phyloP scores from a whole-genome alignment of 805 yeast species.

The Lipomyces oligophaga region DNA sequence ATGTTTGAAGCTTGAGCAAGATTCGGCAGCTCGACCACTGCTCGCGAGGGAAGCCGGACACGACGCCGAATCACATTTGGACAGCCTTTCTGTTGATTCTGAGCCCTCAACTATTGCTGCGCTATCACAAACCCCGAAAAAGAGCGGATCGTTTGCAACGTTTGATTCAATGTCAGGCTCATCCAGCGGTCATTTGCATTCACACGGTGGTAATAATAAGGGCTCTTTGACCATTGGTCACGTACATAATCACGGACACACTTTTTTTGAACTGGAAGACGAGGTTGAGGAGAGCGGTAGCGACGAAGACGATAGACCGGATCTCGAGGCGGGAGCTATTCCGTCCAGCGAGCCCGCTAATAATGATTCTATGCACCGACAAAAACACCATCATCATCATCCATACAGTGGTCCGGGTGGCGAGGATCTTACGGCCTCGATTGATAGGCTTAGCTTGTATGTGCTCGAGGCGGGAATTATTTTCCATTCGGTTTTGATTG shows the following conservation, averaged over 20 bases:
- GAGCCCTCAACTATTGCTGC: not conserved
- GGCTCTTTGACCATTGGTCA: constrained; percentile 2
- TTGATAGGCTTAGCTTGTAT: constrained; percentile 35
- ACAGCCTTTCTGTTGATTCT: not conserved
- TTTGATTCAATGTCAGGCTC: not conserved
- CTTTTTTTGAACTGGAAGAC: constrained; percentile 4
- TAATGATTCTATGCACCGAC: not conserved
- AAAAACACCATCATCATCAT: not conserved
- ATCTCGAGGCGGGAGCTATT: too few species aligned
- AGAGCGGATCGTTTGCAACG: not conserved
- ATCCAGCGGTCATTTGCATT: constrained; percentile 1
- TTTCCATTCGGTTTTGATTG: constrained; percentile 73
- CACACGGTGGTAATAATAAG: constrained; percentile 1
- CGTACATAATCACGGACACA: constrained; percentile 8
- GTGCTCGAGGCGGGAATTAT: constrained; percentile 63
- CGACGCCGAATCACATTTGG: not conserved
- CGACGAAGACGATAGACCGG: too few species aligned
- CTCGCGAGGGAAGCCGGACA: not conserved
- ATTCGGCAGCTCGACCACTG: not conserved
- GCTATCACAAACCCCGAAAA: not conserved
- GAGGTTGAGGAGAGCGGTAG: too few species aligned
- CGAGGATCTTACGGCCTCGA: constrained; percentile 7
- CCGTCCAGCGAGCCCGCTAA: too few species aligned
- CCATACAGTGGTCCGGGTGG: constrained; percentile 1
- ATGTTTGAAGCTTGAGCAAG: not conserved